These are phyloP conservation scores for Podospora tetraspora DNA, from an alignment of 495 filamentous ascomycete genomes.

Conservation along the genomic window DNA sequence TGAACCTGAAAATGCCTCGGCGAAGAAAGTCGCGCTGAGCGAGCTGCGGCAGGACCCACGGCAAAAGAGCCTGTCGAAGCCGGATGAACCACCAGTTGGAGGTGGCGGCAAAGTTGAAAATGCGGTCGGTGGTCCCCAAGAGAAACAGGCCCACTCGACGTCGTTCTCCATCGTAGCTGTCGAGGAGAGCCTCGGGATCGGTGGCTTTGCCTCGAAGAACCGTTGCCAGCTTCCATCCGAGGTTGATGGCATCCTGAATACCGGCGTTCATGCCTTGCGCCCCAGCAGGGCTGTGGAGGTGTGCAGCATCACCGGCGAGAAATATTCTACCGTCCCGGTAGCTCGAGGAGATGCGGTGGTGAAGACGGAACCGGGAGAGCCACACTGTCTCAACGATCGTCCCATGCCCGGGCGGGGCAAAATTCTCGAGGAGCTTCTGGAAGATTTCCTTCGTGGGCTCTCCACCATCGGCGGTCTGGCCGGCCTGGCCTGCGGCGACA, in stretches of 20 bases:
- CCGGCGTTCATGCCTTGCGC: constrained; percentile 60
- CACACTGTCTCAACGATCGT: constrained; percentile 32
- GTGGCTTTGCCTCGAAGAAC: constrained; percentile 20
- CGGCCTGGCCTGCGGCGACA: constrained; percentile 19
- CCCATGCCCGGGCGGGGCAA: constrained; percentile 31
- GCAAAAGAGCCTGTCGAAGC: constrained; percentile 32
- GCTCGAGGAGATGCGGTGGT: constrained; percentile 34
- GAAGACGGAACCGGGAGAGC: constrained; percentile 38
- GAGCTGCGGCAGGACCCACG: constrained; percentile 33
- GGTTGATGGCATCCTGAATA: constrained; percentile 54
- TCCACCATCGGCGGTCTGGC: constrained; percentile 14
- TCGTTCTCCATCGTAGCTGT: constrained; percentile 39
- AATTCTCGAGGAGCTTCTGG: constrained; percentile 25
- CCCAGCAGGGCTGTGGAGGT: constrained; percentile 53
- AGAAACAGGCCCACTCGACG: constrained; percentile 32
- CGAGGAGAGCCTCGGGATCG: constrained; percentile 20
- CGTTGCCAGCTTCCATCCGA: constrained; percentile 51
- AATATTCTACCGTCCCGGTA: constrained; percentile 41
- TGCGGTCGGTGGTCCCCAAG: constrained; percentile 31
- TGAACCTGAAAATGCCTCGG: constrained; percentile 28
- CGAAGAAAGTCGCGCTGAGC: constrained; percentile 15
- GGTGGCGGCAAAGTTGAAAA: constrained; percentile 35
- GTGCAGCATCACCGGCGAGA: constrained; percentile 54
- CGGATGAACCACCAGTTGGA: constrained; percentile 27
- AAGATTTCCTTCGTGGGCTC: constrained; percentile 29